phyloP scores from a whole-genome alignment of 164 flowering plant species.

The Vitis rupestris region DNA sequence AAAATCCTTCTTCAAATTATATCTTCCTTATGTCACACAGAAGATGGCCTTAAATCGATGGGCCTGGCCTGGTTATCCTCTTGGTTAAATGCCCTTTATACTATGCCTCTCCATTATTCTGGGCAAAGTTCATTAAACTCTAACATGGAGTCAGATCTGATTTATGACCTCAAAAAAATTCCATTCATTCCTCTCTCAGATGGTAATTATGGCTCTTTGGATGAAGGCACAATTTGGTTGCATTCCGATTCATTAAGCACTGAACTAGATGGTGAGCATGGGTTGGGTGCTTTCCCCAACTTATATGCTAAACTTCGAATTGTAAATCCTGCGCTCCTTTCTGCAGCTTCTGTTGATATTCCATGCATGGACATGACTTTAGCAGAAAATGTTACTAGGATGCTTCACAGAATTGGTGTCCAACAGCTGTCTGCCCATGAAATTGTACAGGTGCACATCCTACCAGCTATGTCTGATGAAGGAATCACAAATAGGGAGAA shows the following conservation, averaged over 20 bases:
- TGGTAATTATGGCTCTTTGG: conserved; percentile 71
- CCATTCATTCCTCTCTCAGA: conserved; percentile 90
- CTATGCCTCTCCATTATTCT: conserved; percentile 36
- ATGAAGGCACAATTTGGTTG: conserved; percentile 82
- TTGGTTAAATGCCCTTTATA: conserved; percentile 58
- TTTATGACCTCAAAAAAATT: conserved; percentile 40
- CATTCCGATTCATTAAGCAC: conserved; percentile 42
- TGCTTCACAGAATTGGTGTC: conserved; percentile 72
- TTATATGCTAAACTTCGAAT: conserved; percentile 67
- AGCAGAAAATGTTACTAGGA: conserved; percentile 35
- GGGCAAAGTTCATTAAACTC: conserved; percentile 19
- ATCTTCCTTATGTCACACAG: conserved; percentile 43
- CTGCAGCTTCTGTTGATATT: conserved; percentile 27
- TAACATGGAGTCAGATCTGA: conserved; percentile 35
- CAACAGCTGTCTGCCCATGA: conserved; percentile 82
- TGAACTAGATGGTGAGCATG: conserved; percentile 39
- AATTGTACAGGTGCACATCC: conserved; percentile 59
- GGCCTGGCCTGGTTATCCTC: conserved; percentile 76
- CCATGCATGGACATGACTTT: conserved; percentile 22
- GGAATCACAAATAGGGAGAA: conserved; percentile 21
- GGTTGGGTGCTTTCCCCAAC: conserved; percentile 51
- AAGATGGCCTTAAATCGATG: conserved; percentile 52
- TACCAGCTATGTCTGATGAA: conserved; percentile 59
- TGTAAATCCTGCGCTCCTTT: conserved; percentile 61
- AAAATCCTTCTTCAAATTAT: conserved; percentile 54